Conservation (phyloP, 805 yeast genomes). For the Babjeviella inositovora region DNA sequence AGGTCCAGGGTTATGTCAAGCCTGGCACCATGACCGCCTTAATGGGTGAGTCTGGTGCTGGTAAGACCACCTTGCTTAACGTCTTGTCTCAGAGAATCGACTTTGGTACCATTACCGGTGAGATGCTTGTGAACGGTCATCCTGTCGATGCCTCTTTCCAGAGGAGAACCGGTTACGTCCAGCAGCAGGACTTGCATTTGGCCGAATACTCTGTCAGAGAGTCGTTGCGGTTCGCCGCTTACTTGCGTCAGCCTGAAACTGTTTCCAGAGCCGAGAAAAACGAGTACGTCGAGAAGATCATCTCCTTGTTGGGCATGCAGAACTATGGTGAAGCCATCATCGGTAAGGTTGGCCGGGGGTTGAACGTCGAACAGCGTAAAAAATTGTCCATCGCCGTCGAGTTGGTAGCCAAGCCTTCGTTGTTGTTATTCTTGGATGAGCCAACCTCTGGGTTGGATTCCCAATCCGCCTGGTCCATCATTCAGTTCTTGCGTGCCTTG, state of each 20-base stretch:
- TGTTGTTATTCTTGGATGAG: constrained; percentile 29
- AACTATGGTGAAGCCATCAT: constrained; percentile 35
- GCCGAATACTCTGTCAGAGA: constrained; percentile 34
- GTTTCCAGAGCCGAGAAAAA: constrained; percentile 25
- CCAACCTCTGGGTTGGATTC: constrained; percentile 38
- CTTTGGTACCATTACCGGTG: constrained; percentile 42
- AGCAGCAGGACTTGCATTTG: constrained; percentile 42
- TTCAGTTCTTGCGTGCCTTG: constrained; percentile 23
- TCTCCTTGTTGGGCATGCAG: constrained; percentile 31
- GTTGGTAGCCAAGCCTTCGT: constrained; percentile 26
- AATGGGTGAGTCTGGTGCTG: constrained; percentile 55
- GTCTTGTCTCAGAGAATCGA: constrained; percentile 35
- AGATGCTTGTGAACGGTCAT: constrained; percentile 38
- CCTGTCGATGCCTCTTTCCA: constrained; percentile 30
- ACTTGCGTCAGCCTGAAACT: constrained; percentile 23
- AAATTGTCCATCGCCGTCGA: constrained; percentile 28
- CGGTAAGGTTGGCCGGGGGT: constrained; percentile 16
- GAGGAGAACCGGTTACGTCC: constrained; percentile 42
- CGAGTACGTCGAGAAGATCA: constrained; percentile 34
- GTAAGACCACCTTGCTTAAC: constrained; percentile 40
- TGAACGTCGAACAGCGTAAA: constrained; percentile 23
- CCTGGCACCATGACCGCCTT: constrained; percentile 26
- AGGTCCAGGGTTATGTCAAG: constrained; percentile 19
- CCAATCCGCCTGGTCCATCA: constrained; percentile 34
- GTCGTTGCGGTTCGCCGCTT: constrained; percentile 33